A percentile compares a stretch with the other conserved stretches of the same genome.
phyloP scores from a whole-genome alignment of 2,329 filamentous ascomycete genomes.

The Fusarium tupiense region DNA sequence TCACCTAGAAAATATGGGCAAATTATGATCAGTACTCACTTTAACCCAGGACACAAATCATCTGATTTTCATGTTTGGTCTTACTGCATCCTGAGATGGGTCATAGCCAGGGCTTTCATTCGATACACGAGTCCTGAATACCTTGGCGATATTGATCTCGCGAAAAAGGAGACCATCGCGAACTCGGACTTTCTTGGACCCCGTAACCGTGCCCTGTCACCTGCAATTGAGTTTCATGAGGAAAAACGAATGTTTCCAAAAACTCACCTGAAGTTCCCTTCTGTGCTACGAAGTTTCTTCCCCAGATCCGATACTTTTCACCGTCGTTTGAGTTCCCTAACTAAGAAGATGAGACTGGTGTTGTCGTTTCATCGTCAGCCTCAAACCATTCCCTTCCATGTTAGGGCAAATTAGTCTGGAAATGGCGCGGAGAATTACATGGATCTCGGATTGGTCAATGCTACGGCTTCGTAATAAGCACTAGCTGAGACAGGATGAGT shows the following conservation, averaged over 20 bases:
- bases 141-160: neutral
- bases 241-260: neutral
- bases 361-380: constrained; percentile 28
- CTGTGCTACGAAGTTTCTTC: neutral
- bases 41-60: neutral
- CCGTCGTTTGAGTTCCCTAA: constrained; percentile 6
- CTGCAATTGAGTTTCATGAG: neutral
- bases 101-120: neutral
- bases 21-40: neutral
- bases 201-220: neutral
- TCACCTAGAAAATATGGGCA: neutral
- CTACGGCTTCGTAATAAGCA: constrained; percentile 7
- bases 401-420: constrained; percentile 9
- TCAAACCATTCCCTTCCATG: constrained; percentile 4
- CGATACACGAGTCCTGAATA: neutral
- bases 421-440: constrained; percentile 50
- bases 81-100: neutral
- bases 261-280: neutral
- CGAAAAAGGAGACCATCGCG: neutral
- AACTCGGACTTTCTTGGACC: neutral
- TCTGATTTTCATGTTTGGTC: neutral
- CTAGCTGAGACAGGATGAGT: constrained; percentile 10
- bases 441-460: constrained; percentile 2
- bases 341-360: neutral
- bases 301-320: neutral